Evolutionary conservation across 345 rosid genomes (phyloP).

Genomic region (Brassica rapa): DNA sequence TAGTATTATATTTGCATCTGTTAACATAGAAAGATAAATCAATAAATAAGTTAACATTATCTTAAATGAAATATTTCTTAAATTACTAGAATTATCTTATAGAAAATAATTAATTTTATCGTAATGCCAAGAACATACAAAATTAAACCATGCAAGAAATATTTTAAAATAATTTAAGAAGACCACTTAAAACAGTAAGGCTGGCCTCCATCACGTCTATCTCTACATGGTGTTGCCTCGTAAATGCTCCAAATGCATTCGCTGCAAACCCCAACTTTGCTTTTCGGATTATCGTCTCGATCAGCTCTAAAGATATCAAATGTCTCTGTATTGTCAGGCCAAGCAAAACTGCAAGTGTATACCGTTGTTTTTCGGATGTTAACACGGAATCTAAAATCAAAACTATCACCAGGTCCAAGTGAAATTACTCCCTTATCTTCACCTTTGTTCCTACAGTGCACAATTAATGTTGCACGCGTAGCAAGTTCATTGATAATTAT

Average conservation of each 20-base stretch:
- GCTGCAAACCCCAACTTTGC: too few relatives aligned
- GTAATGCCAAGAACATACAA: neutral
- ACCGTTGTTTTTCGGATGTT: neutral
- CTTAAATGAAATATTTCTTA: neutral
- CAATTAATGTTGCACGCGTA: neutral
- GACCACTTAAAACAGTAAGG: slow-evolving; percentile 10
- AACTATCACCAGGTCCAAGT: neutral
- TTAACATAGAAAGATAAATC: too few relatives aligned
- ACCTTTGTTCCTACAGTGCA: slow-evolving; percentile 10
- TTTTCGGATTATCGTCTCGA: too few relatives aligned
- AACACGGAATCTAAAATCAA: slow-evolving; percentile 20
- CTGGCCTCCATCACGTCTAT: neutral
- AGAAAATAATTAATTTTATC: neutral
- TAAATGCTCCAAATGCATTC: too few relatives aligned
- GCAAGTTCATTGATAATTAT: neutral
- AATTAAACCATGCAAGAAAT: neutral
- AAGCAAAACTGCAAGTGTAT: too few relatives aligned
- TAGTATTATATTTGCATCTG: too few relatives aligned
- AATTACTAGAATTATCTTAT: too few relatives aligned
- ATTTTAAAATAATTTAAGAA: neutral
- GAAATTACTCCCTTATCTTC: neutral
- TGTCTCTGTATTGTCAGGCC: too few relatives aligned
- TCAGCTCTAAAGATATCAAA: too few relatives aligned
- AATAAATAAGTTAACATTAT: neutral
- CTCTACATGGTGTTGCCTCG: too few relatives aligned